These are phyloP conservation scores for Aspergillus proliferans DNA, from an alignment of 2,329 filamentous ascomycete genomes.

Conservation along the genomic window DNA sequence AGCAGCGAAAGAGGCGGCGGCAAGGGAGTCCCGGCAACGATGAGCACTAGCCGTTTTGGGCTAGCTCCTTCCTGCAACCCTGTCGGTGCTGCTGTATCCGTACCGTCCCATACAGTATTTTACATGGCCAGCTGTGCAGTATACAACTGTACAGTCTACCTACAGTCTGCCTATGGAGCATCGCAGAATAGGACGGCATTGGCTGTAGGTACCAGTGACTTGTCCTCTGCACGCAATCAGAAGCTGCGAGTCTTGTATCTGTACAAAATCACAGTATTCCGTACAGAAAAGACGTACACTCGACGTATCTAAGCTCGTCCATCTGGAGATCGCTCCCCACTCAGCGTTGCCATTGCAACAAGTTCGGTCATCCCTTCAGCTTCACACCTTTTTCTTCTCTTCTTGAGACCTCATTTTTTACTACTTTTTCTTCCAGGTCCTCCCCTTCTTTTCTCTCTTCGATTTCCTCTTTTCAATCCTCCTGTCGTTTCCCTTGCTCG, in stretches of 20 bases:
- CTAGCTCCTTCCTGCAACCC: slow-evolving; percentile 4
- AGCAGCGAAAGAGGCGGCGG: slow-evolving; percentile 24
- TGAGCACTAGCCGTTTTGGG: slow-evolving; percentile 1
- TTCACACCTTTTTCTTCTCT: slow-evolving; percentile 29
- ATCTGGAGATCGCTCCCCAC: slow-evolving; percentile 36
- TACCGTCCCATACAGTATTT: slow-evolving; percentile 10
- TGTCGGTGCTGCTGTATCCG: slow-evolving; percentile 4
- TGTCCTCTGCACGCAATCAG: no score
- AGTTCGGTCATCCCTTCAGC: slow-evolving; percentile 32
- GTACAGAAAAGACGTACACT: not conserved
- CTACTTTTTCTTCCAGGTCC: slow-evolving; percentile 12
- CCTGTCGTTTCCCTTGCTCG: slow-evolving; percentile 11
- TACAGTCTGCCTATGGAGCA: not conserved
- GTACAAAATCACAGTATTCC: not conserved
- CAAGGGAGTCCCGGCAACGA: slow-evolving; percentile 36
- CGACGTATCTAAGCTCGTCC: slow-evolving; percentile 15
- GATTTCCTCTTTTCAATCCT: slow-evolving; percentile 17
- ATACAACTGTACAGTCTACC: not conserved
- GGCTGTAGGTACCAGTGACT: slow-evolving; percentile 1
- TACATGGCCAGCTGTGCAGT: not conserved
- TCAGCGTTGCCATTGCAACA: slow-evolving; percentile 39
- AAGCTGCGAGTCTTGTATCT: no score
- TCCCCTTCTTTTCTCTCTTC: slow-evolving; percentile 14
- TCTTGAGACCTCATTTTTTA: slow-evolving; percentile 9
- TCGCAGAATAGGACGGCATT: not conserved